Percentiles rank a stretch among this genome's conserved stretches.
Conservation (phyloP, 148 eudicot genomes). For the Chenopodium formosanum region DNA sequence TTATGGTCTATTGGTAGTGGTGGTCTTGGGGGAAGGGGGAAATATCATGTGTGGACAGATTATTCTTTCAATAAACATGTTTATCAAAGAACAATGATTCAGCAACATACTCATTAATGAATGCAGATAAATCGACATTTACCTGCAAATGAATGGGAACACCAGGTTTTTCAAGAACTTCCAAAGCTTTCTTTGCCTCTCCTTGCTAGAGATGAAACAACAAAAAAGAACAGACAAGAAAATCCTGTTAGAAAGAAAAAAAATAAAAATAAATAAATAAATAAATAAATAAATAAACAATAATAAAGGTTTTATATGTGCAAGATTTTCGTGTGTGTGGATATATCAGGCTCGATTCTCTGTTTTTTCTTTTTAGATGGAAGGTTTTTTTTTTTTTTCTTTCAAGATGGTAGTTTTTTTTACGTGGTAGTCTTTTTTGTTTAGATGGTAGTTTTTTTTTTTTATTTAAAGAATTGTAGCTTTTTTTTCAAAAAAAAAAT, state of each 20-base stretch:
- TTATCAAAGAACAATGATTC: not conserved
- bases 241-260: not conserved
- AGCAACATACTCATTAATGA: not conserved
- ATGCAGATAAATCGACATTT: constrained; percentile 20
- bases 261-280: not conserved
- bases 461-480: too few relatives aligned
- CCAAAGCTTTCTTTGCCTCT: constrained; percentile 94
- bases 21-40: not conserved
- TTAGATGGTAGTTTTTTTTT: too few relatives aligned
- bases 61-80: not conserved
- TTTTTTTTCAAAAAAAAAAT: too few relatives aligned
- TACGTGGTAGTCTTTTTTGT: too few relatives aligned
- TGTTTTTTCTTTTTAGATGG: too few relatives aligned
- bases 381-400: too few relatives aligned
- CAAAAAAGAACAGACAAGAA: constrained; percentile 10
- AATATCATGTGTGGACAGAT: too few relatives aligned
- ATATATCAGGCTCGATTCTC: too few relatives aligned
- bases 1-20: not conserved
- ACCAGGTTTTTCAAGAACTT: constrained; percentile 83
- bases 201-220: constrained; percentile 62
- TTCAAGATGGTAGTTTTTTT: too few relatives aligned
- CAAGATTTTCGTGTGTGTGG: too few relatives aligned
- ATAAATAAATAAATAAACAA: too few relatives aligned
- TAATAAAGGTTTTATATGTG: not conserved
- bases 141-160: constrained; percentile 87